phyloP scores from a whole-genome alignment of 2,329 filamentous ascomycete genomes.

The Coniochaeta hoffmannii region DNA sequence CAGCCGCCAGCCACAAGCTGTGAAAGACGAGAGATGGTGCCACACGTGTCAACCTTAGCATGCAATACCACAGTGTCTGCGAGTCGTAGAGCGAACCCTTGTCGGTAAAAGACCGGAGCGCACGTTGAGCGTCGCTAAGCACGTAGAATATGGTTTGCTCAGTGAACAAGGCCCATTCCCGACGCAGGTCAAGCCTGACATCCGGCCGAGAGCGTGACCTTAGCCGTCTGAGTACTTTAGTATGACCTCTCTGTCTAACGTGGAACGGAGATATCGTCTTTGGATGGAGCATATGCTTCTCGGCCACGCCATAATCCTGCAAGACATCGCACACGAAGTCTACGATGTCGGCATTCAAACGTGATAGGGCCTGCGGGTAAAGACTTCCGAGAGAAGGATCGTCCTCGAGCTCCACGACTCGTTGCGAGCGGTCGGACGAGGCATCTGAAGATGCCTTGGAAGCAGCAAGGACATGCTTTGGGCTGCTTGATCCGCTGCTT shows the following conservation, averaged over 20 bases:
- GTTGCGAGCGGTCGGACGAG: slow-evolving; percentile 6
- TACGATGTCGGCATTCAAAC: slow-evolving; percentile 46
- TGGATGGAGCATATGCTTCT: slow-evolving; percentile 40
- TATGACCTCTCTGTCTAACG: slow-evolving; percentile 16
- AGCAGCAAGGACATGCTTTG: slow-evolving; percentile 8
- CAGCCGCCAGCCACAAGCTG: slow-evolving; percentile 56
- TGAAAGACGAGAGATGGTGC: slow-evolving; percentile 53
- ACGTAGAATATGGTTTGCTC: slow-evolving; percentile 59
- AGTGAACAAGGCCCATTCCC: slow-evolving; percentile 53
- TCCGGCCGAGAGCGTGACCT: slow-evolving; percentile 17
- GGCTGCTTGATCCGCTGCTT: slow-evolving; percentile 14
- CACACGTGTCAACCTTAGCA: slow-evolving; percentile 50
- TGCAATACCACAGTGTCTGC: slow-evolving; percentile 55
- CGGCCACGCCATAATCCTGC: slow-evolving; percentile 46
- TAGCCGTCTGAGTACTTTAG: slow-evolving; percentile 23
- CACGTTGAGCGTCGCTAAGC: slow-evolving; percentile 47
- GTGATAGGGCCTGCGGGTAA: slow-evolving; percentile 50
- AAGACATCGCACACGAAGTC: slow-evolving; percentile 55
- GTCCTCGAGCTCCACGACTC: slow-evolving; percentile 10
- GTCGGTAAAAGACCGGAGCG: slow-evolving; percentile 50
- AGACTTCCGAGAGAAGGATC: slow-evolving; percentile 24
- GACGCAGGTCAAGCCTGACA: slow-evolving; percentile 24
- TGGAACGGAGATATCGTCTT: slow-evolving; percentile 22
- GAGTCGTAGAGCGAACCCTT: slow-evolving; percentile 49
- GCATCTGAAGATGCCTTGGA: slow-evolving; percentile 13